phyloP scores from a whole-genome alignment of 2,329 filamentous ascomycete species.

The Endothia cerciana region DNA sequence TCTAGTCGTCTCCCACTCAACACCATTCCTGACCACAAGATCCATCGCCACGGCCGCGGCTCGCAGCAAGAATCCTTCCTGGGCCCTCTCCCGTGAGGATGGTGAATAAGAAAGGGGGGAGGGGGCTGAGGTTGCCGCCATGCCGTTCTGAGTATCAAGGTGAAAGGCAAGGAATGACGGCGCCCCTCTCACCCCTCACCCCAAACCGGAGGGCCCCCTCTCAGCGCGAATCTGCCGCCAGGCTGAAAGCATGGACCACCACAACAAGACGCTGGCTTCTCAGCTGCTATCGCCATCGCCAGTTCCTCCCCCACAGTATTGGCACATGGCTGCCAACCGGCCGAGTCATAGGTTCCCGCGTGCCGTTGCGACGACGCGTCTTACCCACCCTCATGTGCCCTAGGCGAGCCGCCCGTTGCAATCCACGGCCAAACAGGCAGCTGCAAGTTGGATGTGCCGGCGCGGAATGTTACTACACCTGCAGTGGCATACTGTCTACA shows the following conservation, averaged over 20 bases:
- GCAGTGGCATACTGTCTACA: not conserved
- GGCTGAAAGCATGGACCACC: not conserved
- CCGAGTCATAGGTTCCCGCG: not conserved
- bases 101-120: no score
- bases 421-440: slow-evolving; percentile 8
- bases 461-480: not conserved
- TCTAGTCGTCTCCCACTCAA: not conserved
- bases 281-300: not conserved
- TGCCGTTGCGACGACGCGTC: not conserved
- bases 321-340: not conserved
- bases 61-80: not conserved
- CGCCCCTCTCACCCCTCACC: not conserved
- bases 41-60: not conserved
- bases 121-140: not conserved
- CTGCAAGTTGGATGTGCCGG: not conserved
- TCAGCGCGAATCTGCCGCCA: not conserved
- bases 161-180: not conserved
- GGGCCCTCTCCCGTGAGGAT: no score
- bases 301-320: not conserved
- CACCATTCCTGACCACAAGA: not conserved
- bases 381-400: not conserved
- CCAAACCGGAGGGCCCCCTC: no score
- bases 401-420: not conserved
- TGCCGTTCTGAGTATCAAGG: not conserved
- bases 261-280: not conserved